Conservation (phyloP, 345 rosid species). For the Populus pruinosa region DNA sequence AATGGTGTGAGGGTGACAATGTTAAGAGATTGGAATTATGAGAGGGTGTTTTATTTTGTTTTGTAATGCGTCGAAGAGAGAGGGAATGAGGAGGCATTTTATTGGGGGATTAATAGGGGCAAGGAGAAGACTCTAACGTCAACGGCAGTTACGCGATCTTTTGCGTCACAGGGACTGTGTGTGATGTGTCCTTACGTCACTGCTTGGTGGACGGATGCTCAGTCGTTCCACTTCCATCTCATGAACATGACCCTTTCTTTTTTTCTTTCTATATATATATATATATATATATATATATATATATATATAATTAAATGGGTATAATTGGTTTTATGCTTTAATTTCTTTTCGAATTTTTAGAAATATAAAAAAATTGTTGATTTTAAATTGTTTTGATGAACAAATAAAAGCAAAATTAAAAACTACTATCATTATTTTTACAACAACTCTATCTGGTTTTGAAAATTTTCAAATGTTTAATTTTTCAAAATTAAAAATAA, state of each 20-base stretch:
- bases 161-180: conserved; percentile 46
- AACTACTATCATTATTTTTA: no score
- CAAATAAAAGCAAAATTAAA: no score
- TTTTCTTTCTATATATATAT: neutral
- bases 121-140: conserved; percentile 45
- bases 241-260: conserved; percentile 9
- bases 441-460: no score
- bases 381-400: no score
- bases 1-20: neutral
- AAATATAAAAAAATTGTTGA: no score
- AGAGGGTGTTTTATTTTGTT: neutral
- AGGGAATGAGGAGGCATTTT: neutral
- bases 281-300: no score
- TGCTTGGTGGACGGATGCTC: conserved; percentile 36
- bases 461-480: no score
- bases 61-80: neutral
- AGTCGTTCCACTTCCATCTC: conserved; percentile 10
- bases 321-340: no score
- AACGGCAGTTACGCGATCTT: conserved; percentile 48
- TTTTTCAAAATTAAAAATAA: no score
- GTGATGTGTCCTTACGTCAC: conserved; percentile 48
- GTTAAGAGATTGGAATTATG: neutral
- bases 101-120: neutral
- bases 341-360: no score
- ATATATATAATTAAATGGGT: no score